Percentiles rank a stretch among this genome's conserved stretches.
phyloP scores from a whole-genome alignment of 2,329 filamentous ascomycete species.

The Ascochyta fabae region DNA sequence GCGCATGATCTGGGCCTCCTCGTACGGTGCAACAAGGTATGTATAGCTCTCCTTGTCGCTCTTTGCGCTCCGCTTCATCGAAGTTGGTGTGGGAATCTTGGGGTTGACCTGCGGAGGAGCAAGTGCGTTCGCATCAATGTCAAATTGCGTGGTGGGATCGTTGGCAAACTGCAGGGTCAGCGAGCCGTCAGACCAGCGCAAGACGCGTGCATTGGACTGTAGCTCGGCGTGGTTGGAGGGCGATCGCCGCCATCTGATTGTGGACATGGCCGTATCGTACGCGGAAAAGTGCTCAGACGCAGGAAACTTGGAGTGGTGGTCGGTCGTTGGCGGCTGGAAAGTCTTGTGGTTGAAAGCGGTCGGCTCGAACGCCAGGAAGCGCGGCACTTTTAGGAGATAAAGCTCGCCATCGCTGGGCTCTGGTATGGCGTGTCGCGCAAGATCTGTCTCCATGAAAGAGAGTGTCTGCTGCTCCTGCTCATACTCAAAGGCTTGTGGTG shows the following conservation, averaged over 20 bases:
- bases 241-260: conserved; percentile 73
- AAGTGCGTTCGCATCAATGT: conserved; percentile 72
- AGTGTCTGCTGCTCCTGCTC: conserved; percentile 63
- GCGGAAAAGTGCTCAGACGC: conserved; percentile 61
- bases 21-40: conserved; percentile 75
- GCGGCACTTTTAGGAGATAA: conserved; percentile 73
- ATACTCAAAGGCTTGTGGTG: conserved; percentile 55
- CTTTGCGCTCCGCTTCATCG: conserved; percentile 30
- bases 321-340: conserved; percentile 69
- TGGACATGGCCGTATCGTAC: conserved; percentile 69
- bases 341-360: conserved; percentile 69
- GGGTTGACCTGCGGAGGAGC: conserved; percentile 64
- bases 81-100: conserved; percentile 57
- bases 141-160: conserved; percentile 72
- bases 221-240: conserved; percentile 68
- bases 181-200: conserved; percentile 81
- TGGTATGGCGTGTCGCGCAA: conserved; percentile 73
- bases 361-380: conserved; percentile 74
- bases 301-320: conserved; percentile 58
- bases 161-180: conserved; percentile 76
- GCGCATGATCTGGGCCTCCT: conserved; percentile 71
- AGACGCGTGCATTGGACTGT: conserved; percentile 76
- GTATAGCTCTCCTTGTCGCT: conserved; percentile 72
- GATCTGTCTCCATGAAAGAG: conserved; percentile 66
- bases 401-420: conserved; percentile 75